Base-by-base conservation (phyloP, 2,329 filamentous ascomycete genomes). In the Domatiomyces globalis region DNA sequence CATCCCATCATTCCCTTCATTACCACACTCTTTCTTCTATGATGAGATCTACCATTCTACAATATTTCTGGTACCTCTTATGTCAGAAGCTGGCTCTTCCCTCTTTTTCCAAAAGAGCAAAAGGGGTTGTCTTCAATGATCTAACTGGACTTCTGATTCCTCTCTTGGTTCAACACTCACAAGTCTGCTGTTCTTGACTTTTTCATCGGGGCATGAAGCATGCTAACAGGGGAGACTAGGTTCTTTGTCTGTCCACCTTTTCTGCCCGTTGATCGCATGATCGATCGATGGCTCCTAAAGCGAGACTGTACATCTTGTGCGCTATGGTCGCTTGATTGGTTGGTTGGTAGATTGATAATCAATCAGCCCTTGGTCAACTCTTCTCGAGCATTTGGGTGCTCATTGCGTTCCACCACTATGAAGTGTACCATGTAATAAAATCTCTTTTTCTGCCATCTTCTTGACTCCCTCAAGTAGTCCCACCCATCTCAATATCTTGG, bases 31-130 rank as follows among this genome's bases (percentile, higher is more conserved):
- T 45, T 43, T 51, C 17, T 59, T 52, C 51, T 57, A 78, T 87
- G 85, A 90, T 89, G 85, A 90, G 77, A 80, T 74, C 53, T 44
- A 45, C 49, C 48, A 51, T 67, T 70, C 67, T 71, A 70, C 71
- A 73, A 73, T 74, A 55, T 84, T 89, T 94, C 86, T 94, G 87
- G 87, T 88, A 94, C 87, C 88, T 94, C 88, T 94, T 92, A 87
- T 87, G 80, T 86, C 83, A 92, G 81, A 75, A 76, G 65, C 64
- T 65, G 61, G 59, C 60, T 63, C 57, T 62, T 58, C 59, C 62
- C 61, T 47, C 43, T 29, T 27, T 22, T 47, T 9, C 9, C 10
- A 54, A 46, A 39, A 43, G 49, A 43, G 48, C 20, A 43, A 51
- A 48, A 61, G 57, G 66, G 72, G 73, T 68, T 65, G 71, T 66